These are phyloP conservation scores for Phycomyces blakesleeanus DNA, from an alignment of 192 early-diverging fungal genomes.

Conservation along the genomic window DNA sequence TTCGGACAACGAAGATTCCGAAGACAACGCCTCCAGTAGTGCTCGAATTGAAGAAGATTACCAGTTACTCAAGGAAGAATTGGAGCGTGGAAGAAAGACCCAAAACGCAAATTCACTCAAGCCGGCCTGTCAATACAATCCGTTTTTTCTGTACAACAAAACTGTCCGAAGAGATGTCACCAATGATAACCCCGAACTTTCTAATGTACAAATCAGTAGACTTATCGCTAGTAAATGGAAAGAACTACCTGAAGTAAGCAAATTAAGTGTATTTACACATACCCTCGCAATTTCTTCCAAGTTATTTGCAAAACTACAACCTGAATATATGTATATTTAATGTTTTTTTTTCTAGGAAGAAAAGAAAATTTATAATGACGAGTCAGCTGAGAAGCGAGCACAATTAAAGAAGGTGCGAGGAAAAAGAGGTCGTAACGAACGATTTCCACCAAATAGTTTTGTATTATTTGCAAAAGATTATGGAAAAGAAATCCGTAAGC, in stretches of 20 bases:
- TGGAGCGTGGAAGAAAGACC: not conserved
- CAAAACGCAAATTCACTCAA: not conserved
- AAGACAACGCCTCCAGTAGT: too few species aligned
- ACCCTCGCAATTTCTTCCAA: not conserved
- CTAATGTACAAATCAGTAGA: not conserved
- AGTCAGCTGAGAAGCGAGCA: not conserved
- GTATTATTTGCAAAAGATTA: not conserved
- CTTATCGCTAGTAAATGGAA: not conserved
- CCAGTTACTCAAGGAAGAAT: not conserved
- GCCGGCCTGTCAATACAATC: constrained; percentile 1
- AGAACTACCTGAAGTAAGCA: not conserved
- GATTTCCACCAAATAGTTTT: not conserved
- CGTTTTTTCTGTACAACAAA: not conserved
- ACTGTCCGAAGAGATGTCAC: not conserved
- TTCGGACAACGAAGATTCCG: too few species aligned
- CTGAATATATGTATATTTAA: not conserved
- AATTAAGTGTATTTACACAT: not conserved
- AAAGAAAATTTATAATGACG: not conserved
- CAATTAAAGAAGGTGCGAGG: not conserved
- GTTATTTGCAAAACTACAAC: not conserved
- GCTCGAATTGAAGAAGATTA: too few species aligned
- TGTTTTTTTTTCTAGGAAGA: not conserved
- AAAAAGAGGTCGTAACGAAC: not conserved
- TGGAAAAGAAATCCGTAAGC: not conserved
- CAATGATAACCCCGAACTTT: not conserved